Evolutionary conservation across 1,284 basidiomycete genomes (phyloP), one percentile per base, ranked within the genome.

Genomic region (Moesziomyces sp.): DNA sequence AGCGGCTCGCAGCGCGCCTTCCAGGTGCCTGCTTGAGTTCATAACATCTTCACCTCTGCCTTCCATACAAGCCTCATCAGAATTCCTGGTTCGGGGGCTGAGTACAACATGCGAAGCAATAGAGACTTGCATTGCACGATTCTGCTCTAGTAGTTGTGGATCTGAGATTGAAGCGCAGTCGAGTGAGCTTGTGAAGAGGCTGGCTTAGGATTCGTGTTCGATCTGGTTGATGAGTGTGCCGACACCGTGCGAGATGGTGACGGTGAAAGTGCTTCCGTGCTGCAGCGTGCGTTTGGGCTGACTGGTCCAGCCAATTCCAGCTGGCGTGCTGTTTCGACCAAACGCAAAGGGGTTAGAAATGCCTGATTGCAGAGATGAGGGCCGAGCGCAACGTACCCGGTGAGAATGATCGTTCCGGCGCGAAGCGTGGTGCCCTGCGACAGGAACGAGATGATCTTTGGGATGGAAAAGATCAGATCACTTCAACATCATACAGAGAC

Each of bases 211-310:
- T 38, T 86, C 85, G 55, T 81, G 77, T 7, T 73, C 81, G 35
- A 86, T 81, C 70, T 83, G 78, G 74, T 86, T 87, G 79, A 87
- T 83, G 28, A 86, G 74, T 14, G 85, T 85, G 0, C 86, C 86
- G 2, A 86, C 83, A 5, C 85, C 85, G 48, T 84, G 80, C 19
- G 82, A 83, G 11, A 86, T 76, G 18, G 61, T 68, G 10, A 87
- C 85, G 16, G 82, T 60, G 74, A 86, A 86, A 54, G 83, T 83
- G 61, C 85, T 85, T 19, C 85, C 85, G 28, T 85, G 73, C 38
- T 81, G 69, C 9, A 86, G 76, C 10, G 78, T 74, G 10, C 64
- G 58, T 23, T 69, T 75, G 4, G 85, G 85, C 28, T 79, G 60
- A 18, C 49, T 58, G 18, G 67, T 78, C 80, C 81, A 85, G 57